A percentile compares a stretch with the other conserved stretches of the same genome.
phyloP scores from a whole-genome alignment of 805 yeast species.

The Nakazawaea pomicola region DNA sequence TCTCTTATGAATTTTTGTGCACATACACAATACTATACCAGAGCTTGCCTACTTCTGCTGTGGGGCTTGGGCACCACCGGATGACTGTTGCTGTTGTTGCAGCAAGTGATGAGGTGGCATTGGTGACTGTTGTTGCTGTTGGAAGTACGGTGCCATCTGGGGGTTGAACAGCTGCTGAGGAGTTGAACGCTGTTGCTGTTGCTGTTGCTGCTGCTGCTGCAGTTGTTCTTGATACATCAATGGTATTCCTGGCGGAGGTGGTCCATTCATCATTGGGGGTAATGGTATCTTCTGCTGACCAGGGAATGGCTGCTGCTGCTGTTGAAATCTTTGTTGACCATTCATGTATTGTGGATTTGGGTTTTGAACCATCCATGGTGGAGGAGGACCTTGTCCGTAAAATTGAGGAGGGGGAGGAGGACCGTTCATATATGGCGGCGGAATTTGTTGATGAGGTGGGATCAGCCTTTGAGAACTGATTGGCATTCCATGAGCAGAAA shows the following conservation, averaged over 20 bases:
- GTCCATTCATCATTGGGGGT: constrained; percentile 10
- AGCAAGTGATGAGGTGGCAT: constrained; percentile 14
- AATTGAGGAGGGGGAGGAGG: constrained; percentile 4
- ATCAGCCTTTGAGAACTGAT: not conserved
- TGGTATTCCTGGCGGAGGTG: constrained; percentile 13
- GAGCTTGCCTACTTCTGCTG: constrained; percentile 15
- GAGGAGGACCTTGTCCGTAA: constrained; percentile 13
- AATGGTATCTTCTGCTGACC: constrained; percentile 2
- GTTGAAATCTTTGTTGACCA: constrained; percentile 5
- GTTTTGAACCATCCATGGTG: constrained; percentile 9
- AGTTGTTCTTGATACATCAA: constrained; percentile 8
- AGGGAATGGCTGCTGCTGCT: constrained; percentile 7
- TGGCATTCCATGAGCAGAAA: not conserved
- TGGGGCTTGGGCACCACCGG: constrained; percentile 14
- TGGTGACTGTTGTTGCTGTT: constrained; percentile 13
- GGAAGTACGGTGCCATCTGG: constrained; percentile 15
- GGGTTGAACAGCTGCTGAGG: constrained; percentile 12
- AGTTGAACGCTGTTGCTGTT: constrained; percentile 2
- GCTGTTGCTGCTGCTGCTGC: constrained; percentile 15
- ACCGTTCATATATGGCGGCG: constrained; percentile 13
- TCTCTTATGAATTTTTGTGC: no score
- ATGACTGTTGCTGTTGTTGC: constrained; percentile 16
- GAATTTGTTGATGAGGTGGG: constrained; percentile 3
- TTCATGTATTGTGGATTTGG: constrained; percentile 2
- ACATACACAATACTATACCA: not conserved